Evolutionary conservation across 2,329 filamentous ascomycete species (phyloP), one percentile per base, ranked within the genome.

Genomic region (Fonsecaea nubica): DNA sequence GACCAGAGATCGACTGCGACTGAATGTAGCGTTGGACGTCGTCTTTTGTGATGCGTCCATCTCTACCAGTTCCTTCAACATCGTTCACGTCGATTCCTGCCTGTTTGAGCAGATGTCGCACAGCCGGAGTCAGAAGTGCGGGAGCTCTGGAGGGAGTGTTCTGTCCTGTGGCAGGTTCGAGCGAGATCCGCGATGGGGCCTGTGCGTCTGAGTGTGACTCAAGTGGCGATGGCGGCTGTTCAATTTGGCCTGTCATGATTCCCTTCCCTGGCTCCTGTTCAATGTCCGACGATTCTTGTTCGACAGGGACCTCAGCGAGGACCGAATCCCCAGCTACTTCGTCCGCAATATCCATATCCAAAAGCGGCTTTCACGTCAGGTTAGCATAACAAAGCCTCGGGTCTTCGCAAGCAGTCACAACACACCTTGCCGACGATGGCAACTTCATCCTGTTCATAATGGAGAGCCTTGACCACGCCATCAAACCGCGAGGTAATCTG

Each of bases 391-490:
- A n/a, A 8, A 45, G 30, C 2, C 30, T 32, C 13, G 3, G 2
- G 3, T 58, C 30, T 15, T 40, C 15, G 6, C 30, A 15, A 45
- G 8, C 35, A n/a, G 8, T 32, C 13, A 13, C 25, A n/a, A 18
- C 66, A 40, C 54, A 68, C 62, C 58, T 69, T 59, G 72, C 95
- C 95, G 36, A 97, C 96, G 75, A 92, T 92, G 61, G 94, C 94
- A 86, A 97, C 97, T 73, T 98, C 94, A 71, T 96, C 95, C 32
- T 93, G 89, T 71, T 97, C 93, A 78, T 97, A 98, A 80, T 97
- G 88, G 53, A 99, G 84, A 81, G 93, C 97, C 83, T 96, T 97
- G 72, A 99, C 93, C 0, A 97, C 90, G 32, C 95, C 95, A 65
- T 93, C 89, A 79, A 97, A 99, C 61, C 94, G 89, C 74, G 93